phyloP scores from a whole-genome alignment of 2,329 filamentous ascomycete genomes.

The Colletotrichum truncatum region DNA sequence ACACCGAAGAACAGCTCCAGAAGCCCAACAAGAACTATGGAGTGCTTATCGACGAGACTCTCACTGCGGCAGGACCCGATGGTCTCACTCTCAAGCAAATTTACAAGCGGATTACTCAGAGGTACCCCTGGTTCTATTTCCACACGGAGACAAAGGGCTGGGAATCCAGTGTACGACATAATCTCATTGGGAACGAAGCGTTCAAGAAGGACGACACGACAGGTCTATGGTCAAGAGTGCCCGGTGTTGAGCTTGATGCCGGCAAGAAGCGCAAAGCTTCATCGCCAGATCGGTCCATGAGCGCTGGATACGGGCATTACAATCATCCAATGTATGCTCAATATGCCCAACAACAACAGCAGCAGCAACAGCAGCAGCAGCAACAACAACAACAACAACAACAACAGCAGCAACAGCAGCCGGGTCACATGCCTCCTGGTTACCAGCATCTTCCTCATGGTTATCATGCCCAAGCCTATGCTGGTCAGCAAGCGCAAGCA shows the following conservation, averaged over 20 bases:
- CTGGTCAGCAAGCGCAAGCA: slow-evolving; percentile 8
- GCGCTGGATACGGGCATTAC: slow-evolving; percentile 43
- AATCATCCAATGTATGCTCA: slow-evolving; percentile 39
- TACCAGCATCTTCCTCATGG: slow-evolving; percentile 45
- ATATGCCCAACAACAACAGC: slow-evolving; percentile 31
- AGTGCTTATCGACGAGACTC: slow-evolving; percentile 67
- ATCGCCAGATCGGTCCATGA: slow-evolving; percentile 58
- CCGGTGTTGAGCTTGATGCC: slow-evolving; percentile 66
- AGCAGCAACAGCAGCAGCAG: slow-evolving; percentile 35
- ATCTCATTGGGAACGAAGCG: slow-evolving; percentile 69
- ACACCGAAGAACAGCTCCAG: slow-evolving; percentile 65
- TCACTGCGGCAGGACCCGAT: slow-evolving; percentile 61
- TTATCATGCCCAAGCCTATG: slow-evolving; percentile 41
- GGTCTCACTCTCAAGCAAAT: slow-evolving; percentile 67
- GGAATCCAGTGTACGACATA: slow-evolving; percentile 73
- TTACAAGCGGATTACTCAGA: slow-evolving; percentile 67
- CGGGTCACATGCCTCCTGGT: slow-evolving; percentile 42
- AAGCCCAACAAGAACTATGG: slow-evolving; percentile 72
- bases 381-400: slow-evolving; percentile 33
- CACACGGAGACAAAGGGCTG: slow-evolving; percentile 70
- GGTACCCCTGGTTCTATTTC: slow-evolving; percentile 69
- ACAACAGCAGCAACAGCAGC: slow-evolving; percentile 33
- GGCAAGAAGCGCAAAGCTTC: slow-evolving; percentile 68
- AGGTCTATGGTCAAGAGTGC: slow-evolving; percentile 65
- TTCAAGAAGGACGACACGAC: slow-evolving; percentile 67